Evolutionary conservation across 768 basidiomycete species (phyloP).

Genomic region (Pleurotus giganteus): DNA sequence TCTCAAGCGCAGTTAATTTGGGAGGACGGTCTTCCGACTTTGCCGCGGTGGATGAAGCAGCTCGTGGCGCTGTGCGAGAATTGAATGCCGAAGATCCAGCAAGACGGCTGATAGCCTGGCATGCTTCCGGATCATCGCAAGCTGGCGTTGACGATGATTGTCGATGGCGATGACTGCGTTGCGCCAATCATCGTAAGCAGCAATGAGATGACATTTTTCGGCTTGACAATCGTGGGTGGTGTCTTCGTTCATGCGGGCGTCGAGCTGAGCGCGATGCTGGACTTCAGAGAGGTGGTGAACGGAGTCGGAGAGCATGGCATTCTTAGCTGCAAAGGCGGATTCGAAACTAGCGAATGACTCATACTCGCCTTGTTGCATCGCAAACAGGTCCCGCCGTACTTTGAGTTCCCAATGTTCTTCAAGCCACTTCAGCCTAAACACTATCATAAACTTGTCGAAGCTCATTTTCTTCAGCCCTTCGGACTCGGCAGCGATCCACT

Average conservation of each 20-base stretch:
- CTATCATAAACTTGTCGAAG: constrained; percentile 15
- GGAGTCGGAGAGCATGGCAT: constrained; percentile 15
- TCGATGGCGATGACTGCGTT: not conserved
- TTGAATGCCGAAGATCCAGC: constrained; percentile 1
- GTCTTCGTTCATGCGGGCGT: not conserved
- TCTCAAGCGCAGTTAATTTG: constrained; percentile 10
- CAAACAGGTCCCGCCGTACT: constrained; percentile 4
- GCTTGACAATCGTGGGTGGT: not conserved
- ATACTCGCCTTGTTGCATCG: not conserved
- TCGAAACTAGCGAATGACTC: constrained; percentile 19
- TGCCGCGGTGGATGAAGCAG: not conserved
- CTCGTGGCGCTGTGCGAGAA: not conserved
- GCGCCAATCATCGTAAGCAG: too few species aligned
- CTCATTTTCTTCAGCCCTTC: constrained; percentile 5
- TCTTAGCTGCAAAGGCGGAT: constrained; percentile 9
- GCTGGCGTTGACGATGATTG: not conserved
- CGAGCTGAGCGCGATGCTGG: not conserved
- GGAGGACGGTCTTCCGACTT: not conserved
- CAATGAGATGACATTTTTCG: not conserved
- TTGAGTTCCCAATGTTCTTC: constrained; percentile 15
- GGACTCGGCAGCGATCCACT: constrained; percentile 13
- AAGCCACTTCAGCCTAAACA: constrained; percentile 12
- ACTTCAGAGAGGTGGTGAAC: not conserved
- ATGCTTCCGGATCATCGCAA: not conserved
- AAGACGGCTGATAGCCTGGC: not conserved